Base-by-base conservation (phyloP, 2,329 filamentous ascomycete species). In the Myriosclerotinia duriaeana region DNA sequence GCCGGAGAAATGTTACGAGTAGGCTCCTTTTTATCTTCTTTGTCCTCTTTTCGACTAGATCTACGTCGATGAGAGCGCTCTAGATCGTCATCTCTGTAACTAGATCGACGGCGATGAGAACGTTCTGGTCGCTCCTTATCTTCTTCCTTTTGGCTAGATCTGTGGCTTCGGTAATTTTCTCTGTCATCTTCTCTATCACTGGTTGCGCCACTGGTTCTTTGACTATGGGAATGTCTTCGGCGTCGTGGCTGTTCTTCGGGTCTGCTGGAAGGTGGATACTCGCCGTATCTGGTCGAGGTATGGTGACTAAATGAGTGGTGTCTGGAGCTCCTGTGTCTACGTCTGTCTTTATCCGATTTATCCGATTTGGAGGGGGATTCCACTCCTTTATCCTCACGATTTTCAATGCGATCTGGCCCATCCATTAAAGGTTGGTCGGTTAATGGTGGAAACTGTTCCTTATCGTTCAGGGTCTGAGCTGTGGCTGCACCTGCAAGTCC, bases 241-340 rank as follows among this genome's bases (percentile, higher is more conserved):
- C 64, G 64, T 34, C 54, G 46, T 30, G 64, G n/a, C 17, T 53
- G 22, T 20, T 65, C 64, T 22, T 65, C 64, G 8, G 55, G 54
- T 61, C 55, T 60, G 36, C 64, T 65, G 6, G 64, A 65, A 60
- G 40, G 36, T 20, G 56, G 64, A 22, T 65, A 65, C 9, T 65
- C 64, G 17, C 53, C 64, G 22, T 53, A 36, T 36, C 44, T 40
- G 11, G n/a, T 53, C 26, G 64, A 36, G n/a, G 52, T 48, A 17
- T 65, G 54, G 20, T 61, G 48, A 53, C 64, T 61, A 17, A 65
- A 61, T 61, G 64, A 65, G 40, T 65, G 58, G 34, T 52, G 64
- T 34, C 64, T 48, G 6, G 64, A 65, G 22, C 63, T 65, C 48
- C 55, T 65, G 6, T 61, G 64, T 53, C 64, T 61, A 22, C 64